These are phyloP conservation scores for Aspergillus olivimuriae DNA, from an alignment of 495 filamentous ascomycete species.

Conservation along the genomic window DNA sequence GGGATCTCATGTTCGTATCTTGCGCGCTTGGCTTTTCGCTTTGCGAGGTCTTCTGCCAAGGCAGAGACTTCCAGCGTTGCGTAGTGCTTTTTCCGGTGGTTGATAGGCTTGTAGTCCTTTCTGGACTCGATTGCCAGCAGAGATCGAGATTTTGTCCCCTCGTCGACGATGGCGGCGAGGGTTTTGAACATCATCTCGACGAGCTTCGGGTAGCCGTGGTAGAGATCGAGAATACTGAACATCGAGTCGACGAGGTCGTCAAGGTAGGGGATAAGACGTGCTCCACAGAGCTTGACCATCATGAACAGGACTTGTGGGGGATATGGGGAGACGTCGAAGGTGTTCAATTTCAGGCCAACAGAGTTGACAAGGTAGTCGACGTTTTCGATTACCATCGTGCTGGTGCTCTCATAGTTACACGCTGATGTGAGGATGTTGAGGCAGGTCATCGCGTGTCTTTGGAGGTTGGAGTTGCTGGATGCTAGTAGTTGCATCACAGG, in stretches of 20 bases:
- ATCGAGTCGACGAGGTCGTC: constrained; percentile 87
- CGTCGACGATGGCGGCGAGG: constrained; percentile 71
- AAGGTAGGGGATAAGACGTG: constrained; percentile 74
- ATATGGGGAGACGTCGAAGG: constrained; percentile 83
- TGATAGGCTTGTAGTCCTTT: constrained; percentile 15
- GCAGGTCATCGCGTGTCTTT: constrained; percentile 76
- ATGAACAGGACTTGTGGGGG: constrained; percentile 87
- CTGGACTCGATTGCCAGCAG: constrained; percentile 44
- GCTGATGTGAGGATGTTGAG: constrained; percentile 70
- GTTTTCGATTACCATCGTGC: constrained; percentile 81
- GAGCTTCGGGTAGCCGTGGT: constrained; percentile 85
- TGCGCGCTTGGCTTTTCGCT: constrained; percentile 31
- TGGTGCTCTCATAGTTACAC: constrained; percentile 69
- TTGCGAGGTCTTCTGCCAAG: constrained; percentile 30
- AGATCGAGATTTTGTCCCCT: constrained; percentile 61
- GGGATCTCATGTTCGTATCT: constrained; percentile 23
- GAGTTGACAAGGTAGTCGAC: constrained; percentile 96
- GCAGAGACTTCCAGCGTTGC: constrained; percentile 29
- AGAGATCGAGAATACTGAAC: constrained; percentile 84
- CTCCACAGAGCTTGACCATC: constrained; percentile 87
- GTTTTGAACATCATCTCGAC: constrained; percentile 83
- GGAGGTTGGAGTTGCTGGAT: constrained; percentile 58
- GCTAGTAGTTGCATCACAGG: constrained; percentile 83
- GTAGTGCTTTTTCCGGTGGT: constrained; percentile 37
- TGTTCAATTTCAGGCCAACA: constrained; percentile 81